Conservation (phyloP, 192 early-diverging fungal species). For the Nowakowskiella sp. region DNA sequence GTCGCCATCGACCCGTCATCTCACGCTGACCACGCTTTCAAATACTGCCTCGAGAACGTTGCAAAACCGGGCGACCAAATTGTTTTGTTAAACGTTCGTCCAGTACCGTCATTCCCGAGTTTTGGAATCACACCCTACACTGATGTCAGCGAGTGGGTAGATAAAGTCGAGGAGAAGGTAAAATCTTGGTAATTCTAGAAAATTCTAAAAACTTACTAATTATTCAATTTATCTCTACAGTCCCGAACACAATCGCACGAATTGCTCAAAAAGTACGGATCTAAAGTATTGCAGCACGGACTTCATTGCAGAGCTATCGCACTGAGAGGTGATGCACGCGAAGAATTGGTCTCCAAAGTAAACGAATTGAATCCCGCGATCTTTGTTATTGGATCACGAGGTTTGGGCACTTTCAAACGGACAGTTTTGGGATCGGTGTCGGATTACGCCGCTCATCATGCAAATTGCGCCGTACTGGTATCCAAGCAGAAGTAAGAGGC, state of each 20-base stretch:
- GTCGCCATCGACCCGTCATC: constrained; percentile 18
- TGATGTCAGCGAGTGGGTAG: constrained; percentile 8
- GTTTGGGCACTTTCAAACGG: constrained; percentile 12
- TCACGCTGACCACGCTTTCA: constrained; percentile 2
- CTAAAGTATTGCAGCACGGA: background rate
- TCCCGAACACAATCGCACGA: background rate
- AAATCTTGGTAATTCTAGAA: too few species aligned
- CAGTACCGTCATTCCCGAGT: constrained; percentile 21
- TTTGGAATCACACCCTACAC: constrained; percentile 16
- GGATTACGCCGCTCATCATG: constrained; percentile 36
- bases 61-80: constrained; percentile 9
- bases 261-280: background rate
- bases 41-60: background rate
- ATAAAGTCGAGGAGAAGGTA: background rate
- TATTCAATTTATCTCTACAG: too few species aligned
- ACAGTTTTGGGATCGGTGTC: constrained; percentile 34
- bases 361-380: constrained; percentile 24
- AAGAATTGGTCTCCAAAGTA: background rate
- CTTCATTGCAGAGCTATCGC: too few species aligned
- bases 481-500: too few species aligned
- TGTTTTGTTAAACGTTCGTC: constrained; percentile 29
- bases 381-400: constrained; percentile 15
- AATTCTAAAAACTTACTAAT: too few species aligned
- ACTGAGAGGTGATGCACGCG: background rate
- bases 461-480: constrained; percentile 18